Base-by-base conservation (phyloP, 192 early-diverging fungal species). In the Polychytrium aggregatum region DNA sequence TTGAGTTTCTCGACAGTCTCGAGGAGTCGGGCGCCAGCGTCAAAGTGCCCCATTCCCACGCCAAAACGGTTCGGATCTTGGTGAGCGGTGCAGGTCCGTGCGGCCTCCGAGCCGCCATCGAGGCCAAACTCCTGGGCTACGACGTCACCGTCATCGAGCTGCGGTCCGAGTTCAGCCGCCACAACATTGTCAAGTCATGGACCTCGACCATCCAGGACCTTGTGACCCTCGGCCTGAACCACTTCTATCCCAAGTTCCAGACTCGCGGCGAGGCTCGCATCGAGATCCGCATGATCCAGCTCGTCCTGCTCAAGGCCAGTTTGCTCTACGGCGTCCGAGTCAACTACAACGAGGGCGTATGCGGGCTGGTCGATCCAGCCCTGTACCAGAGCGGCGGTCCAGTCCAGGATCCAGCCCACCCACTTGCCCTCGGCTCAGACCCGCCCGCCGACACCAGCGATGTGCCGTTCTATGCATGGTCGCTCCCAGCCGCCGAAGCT, bases 171-270 rank as follows among this genome's bases (percentile, higher is more conserved):
- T 71, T 60, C 41, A 51, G 46, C 2, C 21, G 66, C n/a, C 68
- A 66, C 49, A 71, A 71, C 39, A 52, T 71, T 31, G 49, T 71
- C 38, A 71, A 71, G 47, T 63, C 64, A 0, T 71, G 63, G 62
- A 36, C 41, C 33, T 3, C 28, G 21, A 63, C 57, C 10, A 57
- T 66, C 37, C 14, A 46, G 16, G 68, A 71, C 34, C 52, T 71
- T 5, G 34, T 36, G 18, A 16, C 27, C 1, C 44, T 67, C 13
- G 68, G 68, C 0, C 44, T 71, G 7, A 34, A 25, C 30, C 47
- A 36, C 24, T 71, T 41, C 24, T 20, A 51, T 26, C 68, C 64
- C 7, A 17, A 27, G 20, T 63, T 67, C 41, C 41, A 49, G 16
- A 40, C 36, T 0, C 47, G 63, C 37, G 64, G 64, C 21, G 41